Evolutionary conservation across 2,329 filamentous ascomycete species (phyloP).

Genomic region (Aureobasidium sp.): DNA sequence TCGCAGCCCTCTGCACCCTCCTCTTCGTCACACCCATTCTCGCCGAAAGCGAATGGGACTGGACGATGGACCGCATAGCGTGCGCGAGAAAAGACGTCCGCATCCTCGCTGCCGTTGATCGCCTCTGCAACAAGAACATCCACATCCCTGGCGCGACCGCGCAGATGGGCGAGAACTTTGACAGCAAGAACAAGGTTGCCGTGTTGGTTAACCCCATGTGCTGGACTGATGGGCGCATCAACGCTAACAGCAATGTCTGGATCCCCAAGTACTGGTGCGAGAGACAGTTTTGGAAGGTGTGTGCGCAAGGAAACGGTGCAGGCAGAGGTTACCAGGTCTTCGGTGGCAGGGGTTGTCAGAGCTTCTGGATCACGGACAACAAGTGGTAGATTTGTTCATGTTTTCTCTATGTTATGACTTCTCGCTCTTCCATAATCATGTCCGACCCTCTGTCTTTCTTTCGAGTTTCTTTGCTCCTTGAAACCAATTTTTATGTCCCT

Average conservation of each 20-base stretch:
- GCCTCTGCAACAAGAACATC: slow-evolving; percentile 15
- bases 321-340: slow-evolving; percentile 3
- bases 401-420: too few relatives aligned
- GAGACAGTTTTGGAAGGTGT: slow-evolving; percentile 18
- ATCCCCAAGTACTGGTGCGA: slow-evolving; percentile 18
- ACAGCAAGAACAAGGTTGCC: background rate
- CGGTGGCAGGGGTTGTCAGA: slow-evolving; percentile 17
- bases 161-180: background rate
- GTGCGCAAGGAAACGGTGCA: slow-evolving; percentile 13
- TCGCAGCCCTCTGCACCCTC: background rate
- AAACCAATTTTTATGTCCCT: too few relatives aligned
- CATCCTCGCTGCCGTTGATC: slow-evolving; percentile 13
- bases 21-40: background rate
- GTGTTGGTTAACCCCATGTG: background rate
- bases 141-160: slow-evolving; percentile 13
- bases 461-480: background rate
- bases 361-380: background rate
- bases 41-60: background rate
- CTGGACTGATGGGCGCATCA: background rate
- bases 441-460: background rate
- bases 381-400: background rate
- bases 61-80: background rate
- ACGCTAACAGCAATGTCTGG: slow-evolving; percentile 17
- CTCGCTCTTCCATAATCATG: too few relatives aligned
- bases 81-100: background rate